Conservation (phyloP, 1,284 basidiomycete species). For the Leccinum subspadiceum region DNA sequence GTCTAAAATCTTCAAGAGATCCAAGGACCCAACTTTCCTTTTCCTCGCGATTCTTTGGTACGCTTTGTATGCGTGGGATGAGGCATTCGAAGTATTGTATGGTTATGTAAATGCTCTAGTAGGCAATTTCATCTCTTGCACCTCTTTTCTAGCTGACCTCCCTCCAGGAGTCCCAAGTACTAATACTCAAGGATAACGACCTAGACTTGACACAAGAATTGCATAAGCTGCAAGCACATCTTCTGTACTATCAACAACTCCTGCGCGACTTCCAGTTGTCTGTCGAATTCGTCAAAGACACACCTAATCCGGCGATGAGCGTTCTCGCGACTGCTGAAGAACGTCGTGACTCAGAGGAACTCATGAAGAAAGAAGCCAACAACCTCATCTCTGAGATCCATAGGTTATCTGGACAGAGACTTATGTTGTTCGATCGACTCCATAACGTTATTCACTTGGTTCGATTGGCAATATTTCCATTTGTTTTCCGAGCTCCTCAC, state of each 20-base stretch:
- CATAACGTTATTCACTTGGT: slow-evolving; percentile 52
- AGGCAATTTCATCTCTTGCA: slow-evolving; percentile 9
- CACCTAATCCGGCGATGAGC: slow-evolving; percentile 43
- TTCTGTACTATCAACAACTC: slow-evolving; percentile 51
- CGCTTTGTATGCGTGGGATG: slow-evolving; percentile 57
- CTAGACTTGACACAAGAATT: slow-evolving; percentile 45
- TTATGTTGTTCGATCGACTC: slow-evolving; percentile 46
- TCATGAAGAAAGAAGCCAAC: slow-evolving; percentile 43
- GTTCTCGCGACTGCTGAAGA: slow-evolving; percentile 14
- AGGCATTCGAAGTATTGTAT: slow-evolving; percentile 50
- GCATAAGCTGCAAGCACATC: slow-evolving; percentile 52
- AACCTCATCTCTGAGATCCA: slow-evolving; percentile 46
- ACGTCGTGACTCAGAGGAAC: slow-evolving; percentile 19
- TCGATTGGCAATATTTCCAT: not conserved
- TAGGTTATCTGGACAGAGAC: slow-evolving; percentile 40
- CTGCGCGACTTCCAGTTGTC: slow-evolving; percentile 52
- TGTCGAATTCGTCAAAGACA: slow-evolving; percentile 45
- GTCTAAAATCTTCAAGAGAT: slow-evolving; percentile 47
- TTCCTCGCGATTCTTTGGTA: slow-evolving; percentile 56
- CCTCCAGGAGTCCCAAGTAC: slow-evolving; percentile 43
- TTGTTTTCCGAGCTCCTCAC: not conserved
- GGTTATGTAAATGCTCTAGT: slow-evolving; percentile 47
- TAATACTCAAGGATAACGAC: slow-evolving; percentile 40
- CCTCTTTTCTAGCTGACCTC: not conserved
- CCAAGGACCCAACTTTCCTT: slow-evolving; percentile 52